Base-by-base conservation (phyloP, 2,329 filamentous ascomycete genomes). In the Mariannaea elegans region DNA sequence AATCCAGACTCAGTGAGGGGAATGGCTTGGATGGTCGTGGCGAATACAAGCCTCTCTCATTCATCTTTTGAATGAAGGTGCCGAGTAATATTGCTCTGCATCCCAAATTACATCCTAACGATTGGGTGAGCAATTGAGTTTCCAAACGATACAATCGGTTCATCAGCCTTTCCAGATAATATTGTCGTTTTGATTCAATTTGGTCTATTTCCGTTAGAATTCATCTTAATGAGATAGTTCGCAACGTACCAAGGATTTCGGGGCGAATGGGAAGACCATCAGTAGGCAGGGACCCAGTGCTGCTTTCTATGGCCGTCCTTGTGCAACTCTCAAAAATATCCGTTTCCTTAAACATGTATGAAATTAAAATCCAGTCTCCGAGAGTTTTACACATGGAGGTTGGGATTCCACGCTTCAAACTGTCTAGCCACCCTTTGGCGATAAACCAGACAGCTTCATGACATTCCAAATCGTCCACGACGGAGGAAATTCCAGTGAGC, bases 391-490 rank as follows among this genome's bases (percentile, higher is more conserved):
- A 41, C 8, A 52, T 32, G 5, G 12, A 7, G 3, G 7, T 32
- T 3, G 46, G 53, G n/a, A 44, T 14, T 13, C 29, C 21, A 18
- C 16, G 23, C 13, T 31, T 45, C 24, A 65, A 16, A 10, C 59
- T 44, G 21, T n/a, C 4, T 6, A 63, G 10, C 65, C 64, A 67
- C 3, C n/a, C 5, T 3, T 54, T 52, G 5, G 47, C 57, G 42
- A 65, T 31, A 24, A 59, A 59, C 32, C 49, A 52, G 7, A 63
- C 36, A 8, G 66, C 56, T 14, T 63, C 52, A 27, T 61, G 59
- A 31, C 66, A 68, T 46, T 61, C 38, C 45, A 68, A 52, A 13
- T 68, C 63, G 29, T 67, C 63, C 3, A 62, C 63, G 7, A 67
- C 18, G 14, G 57, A 51, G 2, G 66, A 34, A n/a, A 68, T 55